Evolutionary conservation across 305 asterid species (phyloP).

Genomic region (Fraxinus angustifolia): DNA sequence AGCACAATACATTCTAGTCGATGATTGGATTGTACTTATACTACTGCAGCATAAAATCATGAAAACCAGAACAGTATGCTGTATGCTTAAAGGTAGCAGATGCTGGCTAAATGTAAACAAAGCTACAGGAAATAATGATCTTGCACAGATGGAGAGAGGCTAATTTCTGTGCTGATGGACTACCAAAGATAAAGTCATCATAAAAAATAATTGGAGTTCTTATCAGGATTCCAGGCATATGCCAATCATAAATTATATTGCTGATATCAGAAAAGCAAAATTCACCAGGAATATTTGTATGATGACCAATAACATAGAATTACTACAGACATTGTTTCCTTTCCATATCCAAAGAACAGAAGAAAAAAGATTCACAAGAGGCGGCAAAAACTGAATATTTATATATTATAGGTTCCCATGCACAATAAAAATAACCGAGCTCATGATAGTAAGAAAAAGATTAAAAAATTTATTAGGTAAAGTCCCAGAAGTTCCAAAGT

Average conservation of each 20-base stretch:
- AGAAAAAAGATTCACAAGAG: not conserved
- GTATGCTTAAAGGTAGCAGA: not conserved
- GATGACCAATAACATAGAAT: not conserved
- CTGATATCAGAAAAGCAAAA: not conserved
- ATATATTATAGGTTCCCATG: not conserved
- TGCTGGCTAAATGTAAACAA: not conserved
- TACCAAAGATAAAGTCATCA: not conserved
- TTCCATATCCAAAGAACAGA: not conserved
- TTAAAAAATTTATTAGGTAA: not conserved
- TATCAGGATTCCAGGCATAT: not conserved
- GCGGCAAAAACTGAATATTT: not conserved
- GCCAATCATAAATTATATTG: not conserved
- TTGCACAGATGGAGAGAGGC: not conserved
- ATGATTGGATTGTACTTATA: not conserved
- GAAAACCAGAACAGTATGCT: not conserved
- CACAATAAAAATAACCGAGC: not conserved
- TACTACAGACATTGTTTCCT: not conserved
- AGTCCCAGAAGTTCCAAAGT: not conserved
- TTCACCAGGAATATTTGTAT: not conserved
- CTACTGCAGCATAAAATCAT: not conserved
- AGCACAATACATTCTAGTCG: not conserved
- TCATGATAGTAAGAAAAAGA: not conserved
- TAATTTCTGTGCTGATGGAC: not conserved
- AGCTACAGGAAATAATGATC: not conserved
- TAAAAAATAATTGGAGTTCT: not conserved